These are phyloP conservation scores for Backusella luteola DNA, from an alignment of 192 early-diverging fungal species.

Conservation along the genomic window DNA sequence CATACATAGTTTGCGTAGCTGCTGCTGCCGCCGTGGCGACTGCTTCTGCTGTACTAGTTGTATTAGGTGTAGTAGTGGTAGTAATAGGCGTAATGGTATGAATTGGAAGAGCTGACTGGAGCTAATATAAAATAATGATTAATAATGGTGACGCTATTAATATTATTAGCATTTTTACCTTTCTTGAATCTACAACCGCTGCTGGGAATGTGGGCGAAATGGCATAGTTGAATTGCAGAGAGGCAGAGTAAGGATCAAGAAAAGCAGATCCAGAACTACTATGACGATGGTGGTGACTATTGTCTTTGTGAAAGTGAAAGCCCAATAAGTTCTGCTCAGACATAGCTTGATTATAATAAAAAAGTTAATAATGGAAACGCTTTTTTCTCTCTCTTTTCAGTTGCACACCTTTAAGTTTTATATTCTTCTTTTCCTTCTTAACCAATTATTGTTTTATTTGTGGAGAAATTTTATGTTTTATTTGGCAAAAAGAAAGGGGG, in stretches of 20 bases:
- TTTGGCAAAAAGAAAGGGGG: background rate
- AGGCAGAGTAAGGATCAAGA: background rate
- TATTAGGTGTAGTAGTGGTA: background rate
- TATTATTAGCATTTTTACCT: background rate
- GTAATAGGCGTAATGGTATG: background rate
- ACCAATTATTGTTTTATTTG: background rate
- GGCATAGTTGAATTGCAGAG: background rate
- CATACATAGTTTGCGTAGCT: background rate
- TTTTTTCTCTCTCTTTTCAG: background rate
- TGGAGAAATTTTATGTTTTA: background rate
- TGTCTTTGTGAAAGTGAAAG: constrained; percentile 4
- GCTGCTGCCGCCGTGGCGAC: background rate
- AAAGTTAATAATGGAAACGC: background rate
- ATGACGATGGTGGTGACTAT: background rate
- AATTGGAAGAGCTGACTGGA: background rate
- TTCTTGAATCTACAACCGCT: background rate
- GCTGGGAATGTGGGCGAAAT: background rate
- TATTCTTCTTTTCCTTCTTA: background rate
- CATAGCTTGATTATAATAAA: background rate
- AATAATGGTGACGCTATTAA: background rate
- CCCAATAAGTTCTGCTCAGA: constrained; percentile 8
- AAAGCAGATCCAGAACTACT: background rate
- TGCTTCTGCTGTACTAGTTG: background rate
- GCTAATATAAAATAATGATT: background rate
- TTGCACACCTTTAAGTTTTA: background rate